These are phyloP conservation scores for Aspergillus viridinutans DNA, from an alignment of 2,329 filamentous ascomycete species.

Conservation along the genomic window DNA sequence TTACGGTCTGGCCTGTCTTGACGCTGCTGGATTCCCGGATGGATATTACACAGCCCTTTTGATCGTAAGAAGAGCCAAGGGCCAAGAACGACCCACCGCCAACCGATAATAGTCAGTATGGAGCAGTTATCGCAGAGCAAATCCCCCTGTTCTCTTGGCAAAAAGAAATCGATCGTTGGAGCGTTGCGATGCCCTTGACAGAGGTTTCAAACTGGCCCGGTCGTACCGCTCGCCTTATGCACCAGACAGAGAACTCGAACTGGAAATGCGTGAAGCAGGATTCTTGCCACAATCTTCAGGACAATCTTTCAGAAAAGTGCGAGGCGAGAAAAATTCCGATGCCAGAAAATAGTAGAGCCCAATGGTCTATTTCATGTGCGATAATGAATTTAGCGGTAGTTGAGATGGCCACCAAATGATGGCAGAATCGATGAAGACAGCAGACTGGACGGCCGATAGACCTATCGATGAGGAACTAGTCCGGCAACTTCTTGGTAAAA, in stretches of 20 bases:
- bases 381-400: background rate
- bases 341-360: no score
- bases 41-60: constrained; percentile 5
- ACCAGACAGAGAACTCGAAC: background rate
- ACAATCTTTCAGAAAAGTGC: constrained; percentile 21
- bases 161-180: constrained; percentile 9
- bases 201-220: constrained; percentile 26
- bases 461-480: background rate
- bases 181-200: constrained; percentile 9
- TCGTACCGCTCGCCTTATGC: constrained; percentile 13
- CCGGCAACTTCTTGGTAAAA: background rate
- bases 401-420: background rate
- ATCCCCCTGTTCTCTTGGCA: constrained; percentile 9
- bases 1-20: background rate
- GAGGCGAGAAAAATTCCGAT: background rate
- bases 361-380: background rate
- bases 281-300: constrained; percentile 18
- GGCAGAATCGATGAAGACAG: background rate
- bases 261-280: background rate
- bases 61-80: background rate
- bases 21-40: constrained; percentile 5
- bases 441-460: background rate
- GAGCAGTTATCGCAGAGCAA: background rate
- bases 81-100: background rate
- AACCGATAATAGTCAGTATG: background rate